A percentile compares a stretch with the other conserved stretches of the same genome.
phyloP scores from a whole-genome alignment of 1,284 basidiomycete species.

The Austropuccinia psidii region DNA sequence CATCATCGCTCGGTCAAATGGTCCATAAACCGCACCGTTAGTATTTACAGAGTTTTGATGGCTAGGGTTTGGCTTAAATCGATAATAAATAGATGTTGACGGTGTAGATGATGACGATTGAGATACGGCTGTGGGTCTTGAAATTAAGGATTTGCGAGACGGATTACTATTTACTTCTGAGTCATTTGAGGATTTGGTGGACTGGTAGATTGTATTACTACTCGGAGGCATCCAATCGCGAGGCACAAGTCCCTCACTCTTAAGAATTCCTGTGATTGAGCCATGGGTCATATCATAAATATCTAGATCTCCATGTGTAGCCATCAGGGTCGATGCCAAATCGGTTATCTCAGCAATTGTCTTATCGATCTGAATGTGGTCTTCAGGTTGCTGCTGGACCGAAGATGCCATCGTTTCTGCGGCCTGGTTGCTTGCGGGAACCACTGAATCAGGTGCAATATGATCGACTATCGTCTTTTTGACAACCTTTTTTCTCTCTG shows the following conservation, averaged over 20 bases:
- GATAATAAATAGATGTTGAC: constrained; percentile 3
- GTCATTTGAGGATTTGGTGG: not conserved
- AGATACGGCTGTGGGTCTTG: not conserved
- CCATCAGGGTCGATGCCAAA: constrained; percentile 71
- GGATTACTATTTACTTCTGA: not conserved
- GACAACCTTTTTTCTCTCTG: constrained; percentile 27
- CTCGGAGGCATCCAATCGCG: constrained; percentile 65
- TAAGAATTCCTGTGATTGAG: constrained; percentile 65
- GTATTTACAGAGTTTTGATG: not conserved
- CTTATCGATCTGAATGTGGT: not conserved
- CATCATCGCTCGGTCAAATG: constrained; percentile 14
- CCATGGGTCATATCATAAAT: constrained; percentile 76
- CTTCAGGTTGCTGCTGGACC: constrained; percentile 48
- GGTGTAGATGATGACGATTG: not conserved
- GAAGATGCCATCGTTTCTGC: constrained; percentile 46
- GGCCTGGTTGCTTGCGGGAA: constrained; percentile 30
- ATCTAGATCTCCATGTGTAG: constrained; percentile 64
- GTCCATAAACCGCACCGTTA: constrained; percentile 4
- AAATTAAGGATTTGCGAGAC: constrained; percentile 5
- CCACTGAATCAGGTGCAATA: constrained; percentile 16
- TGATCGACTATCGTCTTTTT: constrained; percentile 11
- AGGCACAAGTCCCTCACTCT: constrained; percentile 61
- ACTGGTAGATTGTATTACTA: constrained; percentile 17
- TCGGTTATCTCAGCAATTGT: constrained; percentile 66
- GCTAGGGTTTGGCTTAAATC: constrained; percentile 2